A percentile compares a stretch with the other conserved stretches of the same genome.
phyloP scores from a whole-genome alignment of 805 yeast genomes.

The Yamadazyma olivae region DNA sequence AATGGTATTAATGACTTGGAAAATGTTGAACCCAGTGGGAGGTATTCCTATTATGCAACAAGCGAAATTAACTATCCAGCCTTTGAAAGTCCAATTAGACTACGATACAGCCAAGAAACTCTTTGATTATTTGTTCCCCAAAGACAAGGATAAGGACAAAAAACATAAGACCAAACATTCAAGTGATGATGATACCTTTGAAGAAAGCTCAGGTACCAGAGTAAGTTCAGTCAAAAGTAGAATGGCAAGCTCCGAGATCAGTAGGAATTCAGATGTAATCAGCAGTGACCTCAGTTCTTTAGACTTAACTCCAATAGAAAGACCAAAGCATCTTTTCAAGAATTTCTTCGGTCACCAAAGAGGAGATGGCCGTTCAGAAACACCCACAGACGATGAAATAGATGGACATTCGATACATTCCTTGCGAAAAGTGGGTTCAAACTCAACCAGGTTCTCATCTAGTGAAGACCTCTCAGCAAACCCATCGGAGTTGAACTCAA shows the following conservation, averaged over 20 bases:
- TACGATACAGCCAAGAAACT: slow-evolving; percentile 63
- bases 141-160: slow-evolving; percentile 17
- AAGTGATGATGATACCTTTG: neutral
- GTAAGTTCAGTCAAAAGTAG: neutral
- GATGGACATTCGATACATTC: slow-evolving; percentile 9
- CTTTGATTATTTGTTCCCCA: slow-evolving; percentile 70
- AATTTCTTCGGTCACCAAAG: neutral
- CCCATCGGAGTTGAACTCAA: slow-evolving; percentile 2
- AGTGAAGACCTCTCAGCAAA: slow-evolving; percentile 9
- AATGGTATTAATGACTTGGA: slow-evolving; percentile 51
- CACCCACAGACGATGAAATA: slow-evolving; percentile 7
- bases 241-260: neutral
- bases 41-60: slow-evolving; percentile 80
- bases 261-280: slow-evolving; percentile 1
- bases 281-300: slow-evolving; percentile 9
- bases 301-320: slow-evolving; percentile 8
- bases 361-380: neutral
- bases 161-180: no score
- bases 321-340: slow-evolving; percentile 12
- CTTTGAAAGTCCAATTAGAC: slow-evolving; percentile 71
- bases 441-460: slow-evolving; percentile 12
- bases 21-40: slow-evolving; percentile 81
- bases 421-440: slow-evolving; percentile 6
- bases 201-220: neutral
- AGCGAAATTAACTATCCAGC: slow-evolving; percentile 59